Conservation (phyloP, 2,329 filamentous ascomycete genomes). For the Pseudofabraea citricarpa region DNA sequence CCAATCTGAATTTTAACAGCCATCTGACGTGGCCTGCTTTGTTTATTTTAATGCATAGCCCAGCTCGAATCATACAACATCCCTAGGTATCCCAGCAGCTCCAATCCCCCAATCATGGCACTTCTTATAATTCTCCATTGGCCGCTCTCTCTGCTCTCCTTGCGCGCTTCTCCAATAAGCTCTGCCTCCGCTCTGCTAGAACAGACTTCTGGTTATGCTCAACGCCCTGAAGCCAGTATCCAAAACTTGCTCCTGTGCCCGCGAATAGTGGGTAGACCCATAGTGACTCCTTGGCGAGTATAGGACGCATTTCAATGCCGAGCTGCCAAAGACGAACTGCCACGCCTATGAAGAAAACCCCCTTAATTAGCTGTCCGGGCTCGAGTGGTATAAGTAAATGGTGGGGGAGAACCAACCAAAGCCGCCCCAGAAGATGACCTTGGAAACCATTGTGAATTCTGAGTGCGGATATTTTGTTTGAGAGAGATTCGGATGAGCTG, state of each 20-base stretch:
- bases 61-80: no score
- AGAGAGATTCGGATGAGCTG: neutral
- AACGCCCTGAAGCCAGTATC: conserved; percentile 93
- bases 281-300: conserved; percentile 78
- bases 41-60: no score
- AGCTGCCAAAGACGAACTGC: conserved; percentile 94
- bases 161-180: conserved; percentile 83
- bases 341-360: conserved; percentile 74
- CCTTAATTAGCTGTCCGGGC: no score
- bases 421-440: conserved; percentile 78
- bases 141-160: conserved; percentile 65
- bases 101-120: neutral
- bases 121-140: conserved; percentile 16
- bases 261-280: conserved; percentile 93
- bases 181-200: conserved; percentile 72
- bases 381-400: neutral
- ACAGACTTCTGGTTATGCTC: conserved; percentile 76
- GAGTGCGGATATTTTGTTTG: conserved; percentile 1
- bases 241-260: conserved; percentile 81
- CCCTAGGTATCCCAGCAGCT: no score
- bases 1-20: no score
- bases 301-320: conserved; percentile 95
- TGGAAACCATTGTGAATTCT: conserved; percentile 30
- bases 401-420: conserved; percentile 65
- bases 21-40: no score